Evolutionary conservation across 2,329 filamentous ascomycete species (phyloP), one percentile per base, ranked within the genome.

Genomic region (Sporothrix brasiliensis): DNA sequence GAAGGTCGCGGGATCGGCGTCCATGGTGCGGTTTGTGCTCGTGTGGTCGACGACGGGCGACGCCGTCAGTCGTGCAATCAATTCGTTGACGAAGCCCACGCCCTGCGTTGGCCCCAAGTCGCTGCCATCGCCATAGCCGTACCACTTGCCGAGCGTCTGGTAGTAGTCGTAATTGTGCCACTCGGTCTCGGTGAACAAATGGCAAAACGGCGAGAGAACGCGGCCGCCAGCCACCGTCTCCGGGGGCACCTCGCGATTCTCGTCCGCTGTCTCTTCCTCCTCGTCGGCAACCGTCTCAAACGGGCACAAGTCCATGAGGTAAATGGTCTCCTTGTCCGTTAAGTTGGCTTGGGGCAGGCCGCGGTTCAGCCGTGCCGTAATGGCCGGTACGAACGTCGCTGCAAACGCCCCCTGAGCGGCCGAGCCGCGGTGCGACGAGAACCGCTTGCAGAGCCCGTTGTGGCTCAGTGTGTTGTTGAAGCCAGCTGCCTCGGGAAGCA

Each of bases 281-380:
- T 80, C 76, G 6, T 87, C 83, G 10, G 90, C 88, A n/a, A 97
- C 88, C 0, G 92, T 94, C 74, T 91, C 86, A 80, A 93, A 97
- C 0, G 94, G 90, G 76, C 94, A 97, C 72, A 97, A 83, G 75
- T 97, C 93, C 93, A 97, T 97, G 47, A 97, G 78, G 70, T 85
- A 86, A 70, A 93, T 82, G 0, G 89, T 87, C 47, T 94, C 89
- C 0, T 81, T 76, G 14, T 83, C 77, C 2, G 85, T 87, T 54
- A 97, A 78, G 72, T 91, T 88, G 5, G 87, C 89, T 2, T 91
- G 91, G 0, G 85, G 85, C 0, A 97, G 83, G 72, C 90, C 87
- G 16, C 80, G 75, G 77, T 94, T 93, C 53, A 97, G 80, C 9
- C 92, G 88, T 2, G 83, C 79, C n/a, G 86, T 85, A 73, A 97